A percentile compares a stretch with the other conserved stretches of the same genome.
These are phyloP conservation scores for Talaromyces nanjingensis DNA, from an alignment of 495 filamentous ascomycete species.

Conservation along the genomic window DNA sequence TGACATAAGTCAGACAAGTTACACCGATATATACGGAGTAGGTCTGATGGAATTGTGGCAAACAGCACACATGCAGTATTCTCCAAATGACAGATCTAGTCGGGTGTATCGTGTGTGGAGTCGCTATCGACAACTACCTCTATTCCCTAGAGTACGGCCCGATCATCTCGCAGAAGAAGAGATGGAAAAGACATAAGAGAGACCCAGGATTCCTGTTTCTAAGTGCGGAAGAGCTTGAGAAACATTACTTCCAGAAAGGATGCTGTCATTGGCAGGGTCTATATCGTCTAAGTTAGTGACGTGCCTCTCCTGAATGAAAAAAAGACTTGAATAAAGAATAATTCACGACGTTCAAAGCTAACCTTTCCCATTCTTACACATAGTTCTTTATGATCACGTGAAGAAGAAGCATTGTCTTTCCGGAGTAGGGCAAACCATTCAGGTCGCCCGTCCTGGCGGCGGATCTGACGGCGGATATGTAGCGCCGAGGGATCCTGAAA, in stretches of 20 bases:
- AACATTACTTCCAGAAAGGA: not conserved
- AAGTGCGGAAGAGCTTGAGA: not conserved
- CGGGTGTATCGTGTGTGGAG: not conserved
- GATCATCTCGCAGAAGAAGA: not conserved
- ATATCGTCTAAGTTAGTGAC: not conserved
- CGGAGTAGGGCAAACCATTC: not conserved
- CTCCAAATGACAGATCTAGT: not conserved
- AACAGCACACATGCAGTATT: too few species aligned
- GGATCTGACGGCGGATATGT: not conserved
- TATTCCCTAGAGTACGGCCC: not conserved
- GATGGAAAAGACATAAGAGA: not conserved
- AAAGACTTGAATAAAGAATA: too few species aligned
- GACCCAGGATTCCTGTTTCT: not conserved
- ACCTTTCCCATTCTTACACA: not conserved
- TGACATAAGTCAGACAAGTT: too few species aligned
- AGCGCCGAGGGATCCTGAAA: not conserved
- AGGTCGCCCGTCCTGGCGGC: not conserved
- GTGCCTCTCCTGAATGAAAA: not conserved
- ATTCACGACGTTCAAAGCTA: not conserved
- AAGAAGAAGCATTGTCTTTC: not conserved
- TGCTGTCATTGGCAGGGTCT: not conserved
- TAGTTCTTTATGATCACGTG: not conserved
- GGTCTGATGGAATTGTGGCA: too few species aligned
- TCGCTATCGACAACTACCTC: not conserved
- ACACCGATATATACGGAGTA: too few species aligned